These are phyloP conservation scores for Termitomyces sp. DNA, from an alignment of 768 basidiomycete genomes.

Conservation along the genomic window DNA sequence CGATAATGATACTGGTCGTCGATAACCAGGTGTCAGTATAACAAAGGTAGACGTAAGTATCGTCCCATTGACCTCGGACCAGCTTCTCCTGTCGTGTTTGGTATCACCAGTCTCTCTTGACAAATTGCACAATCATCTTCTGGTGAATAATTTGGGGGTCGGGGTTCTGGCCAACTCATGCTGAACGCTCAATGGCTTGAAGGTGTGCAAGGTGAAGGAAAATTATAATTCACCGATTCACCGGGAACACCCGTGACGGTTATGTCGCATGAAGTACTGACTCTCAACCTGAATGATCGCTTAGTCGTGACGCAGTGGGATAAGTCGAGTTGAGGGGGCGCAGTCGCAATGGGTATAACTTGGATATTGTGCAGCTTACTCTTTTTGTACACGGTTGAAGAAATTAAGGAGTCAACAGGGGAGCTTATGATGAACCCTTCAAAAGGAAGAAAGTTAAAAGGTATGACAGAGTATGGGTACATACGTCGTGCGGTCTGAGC, in stretches of 20 bases:
- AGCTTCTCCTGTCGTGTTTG: conserved; percentile 2
- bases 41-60: neutral
- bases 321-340: neutral
- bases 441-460: neutral
- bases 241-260: neutral
- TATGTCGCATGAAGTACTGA: neutral
- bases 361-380: neutral
- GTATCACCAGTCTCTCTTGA: conserved; percentile 3
- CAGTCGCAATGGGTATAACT: neutral
- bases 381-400: neutral
- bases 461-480: neutral
- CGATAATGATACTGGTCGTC: conserved; percentile 3
- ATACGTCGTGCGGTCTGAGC: neutral
- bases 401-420: neutral
- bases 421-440: no score
- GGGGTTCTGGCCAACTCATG: conserved; percentile 6
- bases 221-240: neutral
- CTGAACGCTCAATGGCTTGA: neutral
- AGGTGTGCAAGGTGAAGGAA: neutral
- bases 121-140: conserved; percentile 9
- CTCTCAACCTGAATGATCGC: neutral
- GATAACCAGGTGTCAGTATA: neutral
- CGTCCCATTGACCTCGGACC: conserved; percentile 4
- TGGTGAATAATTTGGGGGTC: conserved; percentile 3
- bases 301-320: neutral